Evolutionary conservation across 2,329 filamentous ascomycete species (phyloP).

Genomic region (Cercospora brassicicola): DNA sequence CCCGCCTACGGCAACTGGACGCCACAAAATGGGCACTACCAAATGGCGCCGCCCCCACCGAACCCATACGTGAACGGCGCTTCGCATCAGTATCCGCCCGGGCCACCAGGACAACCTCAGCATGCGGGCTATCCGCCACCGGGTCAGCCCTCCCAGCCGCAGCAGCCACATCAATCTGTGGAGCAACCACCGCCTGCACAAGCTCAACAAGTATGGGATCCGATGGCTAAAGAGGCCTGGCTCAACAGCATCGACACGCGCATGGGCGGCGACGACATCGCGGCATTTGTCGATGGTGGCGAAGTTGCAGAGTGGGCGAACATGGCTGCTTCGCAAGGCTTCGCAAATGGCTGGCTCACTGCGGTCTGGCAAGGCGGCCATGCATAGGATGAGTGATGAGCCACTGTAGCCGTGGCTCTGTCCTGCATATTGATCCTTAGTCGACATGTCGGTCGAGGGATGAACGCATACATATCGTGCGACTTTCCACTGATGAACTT

Average conservation of each 20-base stretch:
- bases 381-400: not conserved
- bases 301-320: conserved; percentile 39
- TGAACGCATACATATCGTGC: not conserved
- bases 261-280: conserved; percentile 44
- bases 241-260: conserved; percentile 40
- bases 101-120: conserved; percentile 14
- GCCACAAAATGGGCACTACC: conserved; percentile 25
- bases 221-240: conserved; percentile 39
- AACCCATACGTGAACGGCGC: conserved; percentile 27
- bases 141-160: conserved; percentile 12
- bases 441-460: not conserved
- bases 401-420: not conserved
- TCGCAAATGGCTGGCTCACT: conserved; percentile 35
- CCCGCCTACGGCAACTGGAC: conserved; percentile 28
- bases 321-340: conserved; percentile 28
- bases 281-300: conserved; percentile 44
- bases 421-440: not conserved
- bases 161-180: conserved; percentile 15
- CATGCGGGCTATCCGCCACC: conserved; percentile 21
- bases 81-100: conserved; percentile 16
- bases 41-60: conserved; percentile 27
- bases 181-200: conserved; percentile 13
- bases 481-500: not conserved
- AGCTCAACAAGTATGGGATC: conserved; percentile 30
- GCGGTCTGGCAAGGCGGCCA: conserved; percentile 22